These are phyloP conservation scores for Rhizophora mangle DNA, from an alignment of 345 rosid genomes.

Conservation along the genomic window DNA sequence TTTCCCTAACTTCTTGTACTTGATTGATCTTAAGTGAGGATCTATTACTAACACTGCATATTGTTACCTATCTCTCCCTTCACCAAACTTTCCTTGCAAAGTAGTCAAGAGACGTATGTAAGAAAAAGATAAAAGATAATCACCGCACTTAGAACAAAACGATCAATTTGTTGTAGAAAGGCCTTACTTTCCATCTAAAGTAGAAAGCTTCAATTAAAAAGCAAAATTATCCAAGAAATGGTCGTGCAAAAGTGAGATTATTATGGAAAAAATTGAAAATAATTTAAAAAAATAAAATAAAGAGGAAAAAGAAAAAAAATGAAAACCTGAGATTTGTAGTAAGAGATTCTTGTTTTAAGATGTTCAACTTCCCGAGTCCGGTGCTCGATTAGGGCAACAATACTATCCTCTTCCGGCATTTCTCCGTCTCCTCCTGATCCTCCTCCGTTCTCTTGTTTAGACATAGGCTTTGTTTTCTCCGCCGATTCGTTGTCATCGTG, in stretches of 20 bases:
- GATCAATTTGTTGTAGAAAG: background rate
- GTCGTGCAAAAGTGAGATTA: too few relatives aligned
- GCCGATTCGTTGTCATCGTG: background rate
- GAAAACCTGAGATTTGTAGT: constrained; percentile 67
- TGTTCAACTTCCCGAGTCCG: constrained; percentile 62
- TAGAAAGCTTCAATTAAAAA: background rate
- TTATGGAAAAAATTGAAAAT: too few relatives aligned
- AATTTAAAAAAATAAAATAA: too few relatives aligned
- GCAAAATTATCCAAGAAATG: too few relatives aligned
- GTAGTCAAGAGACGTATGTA: too few relatives aligned
- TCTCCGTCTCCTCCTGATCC: constrained; percentile 38
- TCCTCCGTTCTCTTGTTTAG: constrained; percentile 19
- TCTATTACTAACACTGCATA: too few relatives aligned
- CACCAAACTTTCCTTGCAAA: too few relatives aligned
- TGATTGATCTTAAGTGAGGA: too few relatives aligned
- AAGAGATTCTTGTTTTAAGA: constrained; percentile 56
- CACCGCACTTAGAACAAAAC: background rate
- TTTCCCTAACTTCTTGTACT: too few relatives aligned
- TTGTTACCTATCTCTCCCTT: too few relatives aligned
- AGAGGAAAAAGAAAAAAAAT: background rate
- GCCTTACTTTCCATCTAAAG: background rate
- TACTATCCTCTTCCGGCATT: constrained; percentile 57
- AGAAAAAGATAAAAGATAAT: too few relatives aligned
- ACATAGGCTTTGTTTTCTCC: background rate
- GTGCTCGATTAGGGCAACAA: constrained; percentile 72